Evolutionary conservation across 2,329 filamentous ascomycete species (phyloP), one percentile per base, ranked within the genome.

Genomic region (Colletotrichum cuscutae): DNA sequence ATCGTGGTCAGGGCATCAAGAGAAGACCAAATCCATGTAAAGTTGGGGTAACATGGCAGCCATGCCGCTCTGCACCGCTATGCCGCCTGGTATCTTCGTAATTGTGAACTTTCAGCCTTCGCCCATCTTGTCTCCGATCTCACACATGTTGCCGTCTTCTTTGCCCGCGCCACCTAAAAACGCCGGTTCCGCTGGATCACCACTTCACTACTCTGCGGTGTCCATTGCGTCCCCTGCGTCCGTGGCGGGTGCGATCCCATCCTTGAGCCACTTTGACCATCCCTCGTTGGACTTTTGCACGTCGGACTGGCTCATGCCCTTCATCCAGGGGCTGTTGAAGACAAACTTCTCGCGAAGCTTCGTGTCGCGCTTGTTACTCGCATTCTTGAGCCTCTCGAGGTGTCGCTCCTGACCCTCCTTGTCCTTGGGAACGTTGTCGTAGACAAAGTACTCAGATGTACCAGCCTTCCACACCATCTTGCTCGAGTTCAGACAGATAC

Each of bases 341-440:
- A 97, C 90, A 81, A 95, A 86, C 87, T 96, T 97, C 87, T 97
- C 93, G 75, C 89, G 89, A 79, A 95, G 84, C 81, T 91, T 93
- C 76, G 86, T 86, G 75, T 94, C 88, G 28, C 94, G 93, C 82
- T 93, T 90, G 72, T 92, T 89, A 61, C 80, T 82, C 15, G 85
- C 77, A 6, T 82, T 81, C 80, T 89, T 88, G 85, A 94, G 81
- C 76, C 85, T 82, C 77, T 83, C 82, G 7, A 83, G 82, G 30
- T 82, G 79, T 71, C 67, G 66, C 37, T 86, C 84, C 35, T 88
- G 89, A 77, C 92, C 91, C 79, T 95, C 93, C 76, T 91, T 89
- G 22, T 90, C 86, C 82, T 91, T 90, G 77, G 93, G 87, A 75
- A 89, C 88, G 78, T 92, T 89, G 77, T 93, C 93, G 82, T 92